Conservation (phyloP, 148 eudicot species). For the Silene latifolia region DNA sequence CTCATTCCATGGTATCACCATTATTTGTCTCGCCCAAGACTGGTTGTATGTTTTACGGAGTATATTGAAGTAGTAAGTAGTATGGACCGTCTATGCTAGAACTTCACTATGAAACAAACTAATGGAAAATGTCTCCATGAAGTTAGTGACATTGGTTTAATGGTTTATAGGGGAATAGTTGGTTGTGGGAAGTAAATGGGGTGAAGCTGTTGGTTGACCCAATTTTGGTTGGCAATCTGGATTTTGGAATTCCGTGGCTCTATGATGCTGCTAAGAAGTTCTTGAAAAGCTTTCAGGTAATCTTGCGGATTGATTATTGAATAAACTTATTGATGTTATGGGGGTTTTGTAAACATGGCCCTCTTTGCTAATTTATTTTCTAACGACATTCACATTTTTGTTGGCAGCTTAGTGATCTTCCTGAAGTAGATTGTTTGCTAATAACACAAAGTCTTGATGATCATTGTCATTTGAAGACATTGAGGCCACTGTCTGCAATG, state of each 20-base stretch:
- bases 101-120: not conserved
- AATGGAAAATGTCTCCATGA: not conserved
- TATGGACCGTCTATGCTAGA: not conserved
- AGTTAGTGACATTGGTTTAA: not conserved
- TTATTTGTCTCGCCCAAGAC: no score
- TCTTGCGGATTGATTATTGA: not conserved
- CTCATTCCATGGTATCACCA: not conserved
- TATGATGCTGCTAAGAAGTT: constrained; percentile 88
- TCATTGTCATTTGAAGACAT: constrained; percentile 91
- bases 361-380: not conserved
- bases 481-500: constrained; percentile 70
- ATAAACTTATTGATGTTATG: not conserved
- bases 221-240: constrained; percentile 89
- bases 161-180: constrained; percentile 71
- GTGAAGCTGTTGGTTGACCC: constrained; percentile 86
- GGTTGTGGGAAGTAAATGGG: constrained; percentile 93
- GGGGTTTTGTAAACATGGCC: not conserved
- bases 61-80: not conserved
- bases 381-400: constrained; percentile 15
- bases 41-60: not conserved
- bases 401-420: constrained; percentile 81
- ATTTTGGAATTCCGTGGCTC: constrained; percentile 95
- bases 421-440: constrained; percentile 77
- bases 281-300: constrained; percentile 78
- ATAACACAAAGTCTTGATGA: constrained; percentile 96